phyloP scores from a whole-genome alignment of 345 rosid genomes.

The Physaria fendleri region DNA sequence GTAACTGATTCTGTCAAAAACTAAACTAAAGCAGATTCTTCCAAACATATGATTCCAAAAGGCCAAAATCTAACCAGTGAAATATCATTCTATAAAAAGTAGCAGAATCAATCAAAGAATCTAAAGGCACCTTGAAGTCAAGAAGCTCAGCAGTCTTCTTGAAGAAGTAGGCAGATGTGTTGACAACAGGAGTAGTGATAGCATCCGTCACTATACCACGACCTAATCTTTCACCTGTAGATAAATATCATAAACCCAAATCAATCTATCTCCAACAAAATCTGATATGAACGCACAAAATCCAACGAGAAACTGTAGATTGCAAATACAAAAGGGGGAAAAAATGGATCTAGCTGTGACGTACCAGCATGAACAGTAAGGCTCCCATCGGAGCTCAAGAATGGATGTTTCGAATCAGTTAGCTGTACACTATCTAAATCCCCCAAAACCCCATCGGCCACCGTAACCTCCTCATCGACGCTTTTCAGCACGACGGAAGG shows the following conservation, averaged over 20 bases:
- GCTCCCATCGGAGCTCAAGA: constrained; percentile 86
- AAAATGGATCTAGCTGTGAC: neutral
- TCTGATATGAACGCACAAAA: neutral
- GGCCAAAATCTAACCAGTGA: no score
- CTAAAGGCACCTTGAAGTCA: constrained; percentile 90
- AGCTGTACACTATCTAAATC: constrained; percentile 47
- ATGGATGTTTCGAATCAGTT: constrained; percentile 36
- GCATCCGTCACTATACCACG: constrained; percentile 97
- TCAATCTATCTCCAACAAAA: neutral
- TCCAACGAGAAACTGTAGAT: neutral
- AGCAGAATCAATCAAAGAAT: neutral
- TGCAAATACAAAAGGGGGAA: no score
- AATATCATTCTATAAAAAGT: neutral
- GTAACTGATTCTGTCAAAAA: constrained; percentile 4
- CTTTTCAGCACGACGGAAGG: constrained; percentile 35
- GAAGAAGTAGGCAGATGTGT: constrained; percentile 89
- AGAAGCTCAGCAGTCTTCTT: constrained; percentile 79
- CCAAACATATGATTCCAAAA: neutral
- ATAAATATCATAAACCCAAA: neutral
- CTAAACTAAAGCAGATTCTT: neutral
- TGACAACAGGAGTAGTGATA: constrained; percentile 90
- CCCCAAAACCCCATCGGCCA: constrained; percentile 38
- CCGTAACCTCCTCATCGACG: constrained; percentile 36
- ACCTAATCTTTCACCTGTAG: constrained; percentile 91
- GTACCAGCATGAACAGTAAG: constrained; percentile 90